Percentiles rank a stretch among this genome's conserved stretches.
phyloP scores from a whole-genome alignment of 768 basidiomycete species.

The Naganishia vaughanmartiniae region DNA sequence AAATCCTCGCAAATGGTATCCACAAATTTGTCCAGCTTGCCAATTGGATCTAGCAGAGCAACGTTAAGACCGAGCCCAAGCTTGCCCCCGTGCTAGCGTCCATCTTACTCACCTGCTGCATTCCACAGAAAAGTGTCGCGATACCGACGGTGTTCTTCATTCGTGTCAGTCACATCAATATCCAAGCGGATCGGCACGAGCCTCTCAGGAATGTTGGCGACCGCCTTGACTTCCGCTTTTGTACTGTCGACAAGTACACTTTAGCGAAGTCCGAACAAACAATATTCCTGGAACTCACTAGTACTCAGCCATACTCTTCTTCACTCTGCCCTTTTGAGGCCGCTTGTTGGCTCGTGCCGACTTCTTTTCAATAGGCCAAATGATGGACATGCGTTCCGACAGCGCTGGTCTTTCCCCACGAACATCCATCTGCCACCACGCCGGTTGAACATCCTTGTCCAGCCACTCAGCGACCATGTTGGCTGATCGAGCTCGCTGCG shows the following conservation, averaged over 20 bases:
- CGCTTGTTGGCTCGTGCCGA: conserved; percentile 50
- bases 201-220: conserved; percentile 60
- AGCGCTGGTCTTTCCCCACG: conserved; percentile 52
- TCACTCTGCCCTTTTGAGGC: conserved; percentile 55
- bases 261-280: background rate
- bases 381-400: conserved; percentile 56
- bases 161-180: conserved; percentile 64
- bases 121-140: conserved; percentile 98
- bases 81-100: background rate
- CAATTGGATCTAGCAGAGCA: conserved; percentile 66
- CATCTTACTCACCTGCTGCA: conserved; percentile 67
- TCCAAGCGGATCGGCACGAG: conserved; percentile 95
- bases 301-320: conserved; percentile 64
- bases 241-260: conserved; percentile 54
- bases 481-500: conserved; percentile 57
- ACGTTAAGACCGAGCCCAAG: background rate
- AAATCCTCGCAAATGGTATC: conserved; percentile 91
- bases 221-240: conserved; percentile 49
- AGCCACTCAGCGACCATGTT: conserved; percentile 58
- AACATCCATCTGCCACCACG: conserved; percentile 54
- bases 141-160: conserved; percentile 76
- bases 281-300: conserved; percentile 57
- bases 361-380: conserved; percentile 57
- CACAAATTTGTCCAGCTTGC: conserved; percentile 87
- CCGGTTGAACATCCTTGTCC: conserved; percentile 60